Percentiles rank a stretch among this genome's conserved stretches.
Conservation (phyloP, 495 filamentous ascomycete genomes). For the Penicillium flavigenum region DNA sequence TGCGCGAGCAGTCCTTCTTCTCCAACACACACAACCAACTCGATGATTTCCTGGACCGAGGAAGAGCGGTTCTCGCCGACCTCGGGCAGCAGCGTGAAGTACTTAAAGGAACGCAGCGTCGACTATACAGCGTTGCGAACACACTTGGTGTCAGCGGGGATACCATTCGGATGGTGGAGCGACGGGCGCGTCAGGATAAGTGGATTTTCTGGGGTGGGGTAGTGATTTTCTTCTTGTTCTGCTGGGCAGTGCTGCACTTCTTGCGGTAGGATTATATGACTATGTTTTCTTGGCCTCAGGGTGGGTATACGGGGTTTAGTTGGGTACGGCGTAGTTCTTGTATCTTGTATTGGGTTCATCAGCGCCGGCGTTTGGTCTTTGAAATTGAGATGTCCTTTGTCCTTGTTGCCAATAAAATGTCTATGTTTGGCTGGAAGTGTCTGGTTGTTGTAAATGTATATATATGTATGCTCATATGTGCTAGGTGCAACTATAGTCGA, state of each 20-base stretch:
- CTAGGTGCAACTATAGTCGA: not conserved
- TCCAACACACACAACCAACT: slow-evolving; percentile 72
- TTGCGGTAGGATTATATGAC: slow-evolving; percentile 52
- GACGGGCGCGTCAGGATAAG: slow-evolving; percentile 90
- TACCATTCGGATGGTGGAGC: slow-evolving; percentile 92
- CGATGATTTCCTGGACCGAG: slow-evolving; percentile 91
- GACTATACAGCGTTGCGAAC: slow-evolving; percentile 88
- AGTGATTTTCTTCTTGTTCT: slow-evolving; percentile 86
- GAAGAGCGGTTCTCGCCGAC: slow-evolving; percentile 85
- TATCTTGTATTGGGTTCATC: slow-evolving; percentile 23
- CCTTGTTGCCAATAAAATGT: not conserved
- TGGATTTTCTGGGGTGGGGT: slow-evolving; percentile 96
- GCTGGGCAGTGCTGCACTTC: slow-evolving; percentile 83
- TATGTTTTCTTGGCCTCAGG: not conserved
- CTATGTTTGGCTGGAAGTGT: not conserved
- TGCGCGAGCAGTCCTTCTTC: slow-evolving; percentile 89
- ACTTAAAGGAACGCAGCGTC: slow-evolving; percentile 88
- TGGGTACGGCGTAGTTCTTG: slow-evolving; percentile 20
- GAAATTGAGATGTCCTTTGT: slow-evolving; percentile 7
- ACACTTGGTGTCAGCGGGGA: slow-evolving; percentile 92
- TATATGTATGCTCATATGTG: not conserved
- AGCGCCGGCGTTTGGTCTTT: slow-evolving; percentile 40
- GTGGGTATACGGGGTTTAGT: not conserved
- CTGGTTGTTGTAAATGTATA: not conserved
- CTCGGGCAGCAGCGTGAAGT: slow-evolving; percentile 88